A percentile compares a stretch with the other conserved stretches of the same genome.
Conservation (phyloP, 495 filamentous ascomycete genomes). For the Xylaria sp. region DNA sequence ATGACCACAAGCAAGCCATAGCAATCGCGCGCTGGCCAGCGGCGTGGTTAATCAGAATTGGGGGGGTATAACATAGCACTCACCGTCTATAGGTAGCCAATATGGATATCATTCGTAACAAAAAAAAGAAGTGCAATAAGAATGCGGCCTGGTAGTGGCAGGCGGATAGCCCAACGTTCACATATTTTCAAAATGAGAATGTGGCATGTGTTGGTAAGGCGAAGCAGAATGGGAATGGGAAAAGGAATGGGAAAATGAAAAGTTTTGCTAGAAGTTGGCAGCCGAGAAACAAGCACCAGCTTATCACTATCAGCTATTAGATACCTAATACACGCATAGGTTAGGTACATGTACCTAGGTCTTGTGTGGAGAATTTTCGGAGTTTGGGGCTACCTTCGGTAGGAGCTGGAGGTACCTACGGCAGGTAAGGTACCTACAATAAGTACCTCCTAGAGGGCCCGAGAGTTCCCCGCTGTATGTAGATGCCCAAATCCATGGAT, state of each 20-base stretch:
- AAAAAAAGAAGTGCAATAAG: not conserved
- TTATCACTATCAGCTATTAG: not conserved
- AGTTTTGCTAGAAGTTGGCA: not conserved
- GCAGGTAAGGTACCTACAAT: too few relatives aligned
- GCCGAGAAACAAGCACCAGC: not conserved
- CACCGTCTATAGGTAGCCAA: constrained; percentile 27
- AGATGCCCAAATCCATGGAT: too few relatives aligned
- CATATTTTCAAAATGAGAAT: constrained; percentile 25
- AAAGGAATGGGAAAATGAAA: not conserved
- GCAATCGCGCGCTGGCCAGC: not conserved
- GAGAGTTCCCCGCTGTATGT: too few relatives aligned
- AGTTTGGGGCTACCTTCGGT: constrained; percentile 11
- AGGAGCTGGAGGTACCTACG: too few relatives aligned
- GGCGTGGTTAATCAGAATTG: not conserved
- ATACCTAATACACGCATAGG: too few relatives aligned
- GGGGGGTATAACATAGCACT: not conserved
- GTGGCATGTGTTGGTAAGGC: not conserved
- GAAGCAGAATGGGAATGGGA: not conserved
- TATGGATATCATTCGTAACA: not conserved
- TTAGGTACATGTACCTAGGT: too few relatives aligned
- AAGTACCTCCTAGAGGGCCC: too few relatives aligned
- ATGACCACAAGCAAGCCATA: not conserved
- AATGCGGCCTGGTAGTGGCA: constrained; percentile 20
- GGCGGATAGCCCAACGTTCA: constrained; percentile 23
- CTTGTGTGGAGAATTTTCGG: constrained; percentile 9